phyloP scores from a whole-genome alignment of 331 rosid genomes.

The Quercus tomentella region DNA sequence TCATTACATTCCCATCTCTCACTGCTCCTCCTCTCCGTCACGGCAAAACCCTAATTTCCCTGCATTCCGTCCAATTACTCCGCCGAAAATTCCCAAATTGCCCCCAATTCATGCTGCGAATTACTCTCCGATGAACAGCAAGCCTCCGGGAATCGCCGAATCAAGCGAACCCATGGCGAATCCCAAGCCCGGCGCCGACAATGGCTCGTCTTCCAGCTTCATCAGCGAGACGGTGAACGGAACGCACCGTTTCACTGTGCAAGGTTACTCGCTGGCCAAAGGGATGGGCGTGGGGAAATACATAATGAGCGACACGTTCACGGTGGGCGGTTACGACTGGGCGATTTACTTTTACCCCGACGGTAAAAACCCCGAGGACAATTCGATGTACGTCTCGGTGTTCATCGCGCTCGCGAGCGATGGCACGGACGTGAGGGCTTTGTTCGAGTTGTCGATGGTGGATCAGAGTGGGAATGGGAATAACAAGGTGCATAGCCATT shows the following conservation, averaged over 20 bases:
- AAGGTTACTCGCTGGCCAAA: slow-evolving; percentile 69
- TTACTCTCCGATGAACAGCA: slow-evolving; percentile 13
- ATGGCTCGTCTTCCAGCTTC: slow-evolving; percentile 52
- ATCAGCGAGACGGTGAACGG: slow-evolving; percentile 71
- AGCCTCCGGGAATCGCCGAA: slow-evolving; percentile 9
- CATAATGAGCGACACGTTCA: slow-evolving; percentile 66
- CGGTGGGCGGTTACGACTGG: slow-evolving; percentile 84
- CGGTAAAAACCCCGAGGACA: slow-evolving; percentile 79
- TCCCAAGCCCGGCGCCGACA: slow-evolving; percentile 38
- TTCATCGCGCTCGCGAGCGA: slow-evolving; percentile 77
- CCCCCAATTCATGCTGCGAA: neutral
- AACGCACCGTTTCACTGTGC: slow-evolving; percentile 63
- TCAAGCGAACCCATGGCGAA: slow-evolving; percentile 36
- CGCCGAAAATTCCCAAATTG: too few species aligned
- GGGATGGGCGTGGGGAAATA: slow-evolving; percentile 82
- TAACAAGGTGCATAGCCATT: slow-evolving; percentile 76
- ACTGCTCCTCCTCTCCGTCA: neutral
- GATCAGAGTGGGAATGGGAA: slow-evolving; percentile 67
- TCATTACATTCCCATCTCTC: too few species aligned
- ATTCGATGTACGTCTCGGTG: slow-evolving; percentile 62
- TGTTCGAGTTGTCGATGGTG: slow-evolving; percentile 59
- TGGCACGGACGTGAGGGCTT: slow-evolving; percentile 69
- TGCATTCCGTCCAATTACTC: neutral
- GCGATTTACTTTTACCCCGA: slow-evolving; percentile 84
- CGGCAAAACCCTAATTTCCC: neutral